Evolutionary conservation across 2,329 filamentous ascomycete species (phyloP).

Genomic region (Simplicillium sp.): DNA sequence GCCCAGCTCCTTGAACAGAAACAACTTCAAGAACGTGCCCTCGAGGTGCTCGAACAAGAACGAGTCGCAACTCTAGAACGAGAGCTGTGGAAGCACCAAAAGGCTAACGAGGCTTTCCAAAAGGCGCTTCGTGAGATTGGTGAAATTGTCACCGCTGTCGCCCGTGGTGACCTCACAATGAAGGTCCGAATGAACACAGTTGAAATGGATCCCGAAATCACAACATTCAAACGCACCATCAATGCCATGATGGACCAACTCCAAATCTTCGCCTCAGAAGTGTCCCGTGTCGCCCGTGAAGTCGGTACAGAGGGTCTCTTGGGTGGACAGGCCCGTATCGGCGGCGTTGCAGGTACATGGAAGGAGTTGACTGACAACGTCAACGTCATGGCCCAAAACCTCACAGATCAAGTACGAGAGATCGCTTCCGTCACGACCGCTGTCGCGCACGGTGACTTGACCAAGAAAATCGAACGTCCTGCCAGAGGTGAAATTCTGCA

Average conservation of each 20-base stretch:
- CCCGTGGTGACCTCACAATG: constrained; percentile 90
- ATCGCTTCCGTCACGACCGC: constrained; percentile 79
- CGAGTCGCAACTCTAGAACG: constrained; percentile 85
- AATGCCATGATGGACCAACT: constrained; percentile 99
- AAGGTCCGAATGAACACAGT: constrained; percentile 92
- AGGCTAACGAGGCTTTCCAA: constrained; percentile 97
- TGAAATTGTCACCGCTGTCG: constrained; percentile 93
- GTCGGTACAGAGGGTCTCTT: constrained; percentile 93
- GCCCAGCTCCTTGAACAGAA: constrained; percentile 80
- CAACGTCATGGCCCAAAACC: constrained; percentile 76
- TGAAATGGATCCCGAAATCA: constrained; percentile 97
- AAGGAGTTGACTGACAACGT: constrained; percentile 91
- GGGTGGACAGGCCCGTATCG: constrained; percentile 86
- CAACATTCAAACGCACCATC: constrained; percentile 94
- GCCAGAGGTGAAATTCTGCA: constrained; percentile 76
- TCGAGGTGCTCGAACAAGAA: constrained; percentile 74
- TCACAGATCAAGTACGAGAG: constrained; percentile 76
- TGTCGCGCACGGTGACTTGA: constrained; percentile 73
- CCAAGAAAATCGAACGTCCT: constrained; percentile 74
- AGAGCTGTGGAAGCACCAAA: constrained; percentile 92
- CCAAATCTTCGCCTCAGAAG: constrained; percentile 92
- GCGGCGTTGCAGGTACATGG: constrained; percentile 93
- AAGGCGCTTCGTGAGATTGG: constrained; percentile 95
- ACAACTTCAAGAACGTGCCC: constrained; percentile 70
- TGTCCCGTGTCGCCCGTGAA: constrained; percentile 87